Percentiles rank a stretch among this genome's conserved stretches.
Evolutionary conservation across 2,329 filamentous ascomycete genomes (phyloP).

Genomic region (Tolypocladium sp.): DNA sequence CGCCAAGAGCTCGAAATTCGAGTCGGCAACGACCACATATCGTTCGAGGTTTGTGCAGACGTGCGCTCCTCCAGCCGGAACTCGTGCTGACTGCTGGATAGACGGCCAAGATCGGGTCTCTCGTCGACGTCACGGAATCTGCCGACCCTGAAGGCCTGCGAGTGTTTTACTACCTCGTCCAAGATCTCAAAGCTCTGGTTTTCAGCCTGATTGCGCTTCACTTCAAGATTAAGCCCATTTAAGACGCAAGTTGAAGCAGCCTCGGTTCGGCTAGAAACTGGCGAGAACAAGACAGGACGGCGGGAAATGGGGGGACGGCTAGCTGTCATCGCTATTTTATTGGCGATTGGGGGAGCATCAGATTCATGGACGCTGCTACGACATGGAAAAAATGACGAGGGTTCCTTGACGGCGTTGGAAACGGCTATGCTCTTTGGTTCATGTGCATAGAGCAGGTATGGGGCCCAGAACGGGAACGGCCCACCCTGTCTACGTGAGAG

Average conservation of each 20-base stretch:
- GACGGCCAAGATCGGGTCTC: slow-evolving; percentile 96
- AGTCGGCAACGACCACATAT: slow-evolving; percentile 90
- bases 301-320: too few species aligned
- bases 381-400: neutral
- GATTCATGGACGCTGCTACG: neutral
- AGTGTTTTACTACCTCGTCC: slow-evolving; percentile 97
- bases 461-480: neutral
- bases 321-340: neutral
- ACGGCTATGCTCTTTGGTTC: neutral
- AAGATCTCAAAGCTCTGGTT: slow-evolving; percentile 91
- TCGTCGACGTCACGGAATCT: slow-evolving; percentile 94
- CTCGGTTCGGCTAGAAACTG: neutral
- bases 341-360: neutral
- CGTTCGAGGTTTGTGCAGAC: slow-evolving; percentile 69
- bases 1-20: slow-evolving; percentile 94
- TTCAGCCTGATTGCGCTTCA: slow-evolving; percentile 95
- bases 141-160: slow-evolving; percentile 90
- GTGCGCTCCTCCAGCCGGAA: neutral
- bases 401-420: neutral
- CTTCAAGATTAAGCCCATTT: slow-evolving; percentile 89
- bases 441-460: neutral
- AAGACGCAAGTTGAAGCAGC: slow-evolving; percentile 22
- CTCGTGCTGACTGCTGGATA: slow-evolving; percentile 22
- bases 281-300: neutral
- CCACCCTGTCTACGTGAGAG: neutral